Percentiles rank a stretch among this genome's conserved stretches.
Evolutionary conservation across 495 filamentous ascomycete genomes (phyloP).

Genomic region (Clavariopsis aquatica): DNA sequence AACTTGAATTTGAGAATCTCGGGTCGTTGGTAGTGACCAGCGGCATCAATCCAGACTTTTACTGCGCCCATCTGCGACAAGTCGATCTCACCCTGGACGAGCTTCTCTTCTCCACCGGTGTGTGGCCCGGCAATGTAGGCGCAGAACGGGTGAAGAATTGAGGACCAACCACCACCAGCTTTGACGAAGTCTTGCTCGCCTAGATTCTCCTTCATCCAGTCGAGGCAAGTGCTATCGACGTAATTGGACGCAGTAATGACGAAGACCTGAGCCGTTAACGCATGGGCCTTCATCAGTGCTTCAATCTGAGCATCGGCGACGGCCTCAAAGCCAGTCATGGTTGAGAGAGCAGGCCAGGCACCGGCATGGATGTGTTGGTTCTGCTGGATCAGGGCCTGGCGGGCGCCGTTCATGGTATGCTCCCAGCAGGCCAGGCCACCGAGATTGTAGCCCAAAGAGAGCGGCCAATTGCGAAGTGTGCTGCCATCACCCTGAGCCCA

Average conservation of each 20-base stretch:
- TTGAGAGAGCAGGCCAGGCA: conserved; percentile 48
- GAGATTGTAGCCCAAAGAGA: conserved; percentile 42
- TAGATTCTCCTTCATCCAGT: conserved; percentile 49
- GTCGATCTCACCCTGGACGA: conserved; percentile 47
- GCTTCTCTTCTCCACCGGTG: conserved; percentile 42
- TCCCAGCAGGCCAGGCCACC: conserved; percentile 55
- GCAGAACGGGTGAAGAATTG: conserved; percentile 38
- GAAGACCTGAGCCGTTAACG: conserved; percentile 49
- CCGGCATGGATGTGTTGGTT: conserved; percentile 48
- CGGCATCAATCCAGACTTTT: conserved; percentile 49
- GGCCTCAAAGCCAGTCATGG: conserved; percentile 45
- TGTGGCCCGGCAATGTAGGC: conserved; percentile 47
- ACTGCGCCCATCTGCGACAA: conserved; percentile 44
- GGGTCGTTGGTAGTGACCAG: conserved; percentile 48
- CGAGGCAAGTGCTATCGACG: conserved; percentile 47
- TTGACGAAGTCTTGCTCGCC: conserved; percentile 49
- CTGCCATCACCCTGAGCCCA: conserved; percentile 51
- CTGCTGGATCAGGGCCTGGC: conserved; percentile 48
- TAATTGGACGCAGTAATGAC: conserved; percentile 47
- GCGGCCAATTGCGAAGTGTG: conserved; percentile 40
- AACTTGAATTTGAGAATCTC: conserved; percentile 46
- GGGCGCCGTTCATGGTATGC: conserved; percentile 51
- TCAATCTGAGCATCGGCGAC: conserved; percentile 48
- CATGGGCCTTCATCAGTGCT: conserved; percentile 50
- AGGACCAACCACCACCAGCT: conserved; percentile 47